Evolutionary conservation across 768 basidiomycete species (phyloP).

Genomic region (Suillus tomentosus): DNA sequence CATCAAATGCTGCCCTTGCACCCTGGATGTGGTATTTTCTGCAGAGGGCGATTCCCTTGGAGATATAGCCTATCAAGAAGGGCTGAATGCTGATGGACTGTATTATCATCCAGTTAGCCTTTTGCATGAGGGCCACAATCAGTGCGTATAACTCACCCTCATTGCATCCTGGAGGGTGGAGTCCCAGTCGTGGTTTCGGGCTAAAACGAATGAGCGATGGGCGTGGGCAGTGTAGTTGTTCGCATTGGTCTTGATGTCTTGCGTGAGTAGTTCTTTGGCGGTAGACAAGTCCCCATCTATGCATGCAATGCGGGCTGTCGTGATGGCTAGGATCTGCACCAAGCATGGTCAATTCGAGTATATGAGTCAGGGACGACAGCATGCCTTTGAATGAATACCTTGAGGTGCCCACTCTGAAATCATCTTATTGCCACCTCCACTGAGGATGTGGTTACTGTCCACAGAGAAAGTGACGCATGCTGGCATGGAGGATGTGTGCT

Average conservation of each 20-base stretch:
- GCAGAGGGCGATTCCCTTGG: not conserved
- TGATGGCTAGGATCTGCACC: not conserved
- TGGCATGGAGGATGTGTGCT: not conserved
- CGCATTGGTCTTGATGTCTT: no score
- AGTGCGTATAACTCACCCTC: not conserved
- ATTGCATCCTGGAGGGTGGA: no score
- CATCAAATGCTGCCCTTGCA: not conserved
- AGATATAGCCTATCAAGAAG: not conserved
- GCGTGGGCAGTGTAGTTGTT: no score
- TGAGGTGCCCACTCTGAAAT: not conserved
- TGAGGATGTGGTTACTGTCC: not conserved
- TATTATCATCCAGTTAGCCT: not conserved
- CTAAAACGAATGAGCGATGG: not conserved
- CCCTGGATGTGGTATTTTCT: not conserved
- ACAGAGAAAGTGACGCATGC: not conserved
- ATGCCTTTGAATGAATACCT: not conserved
- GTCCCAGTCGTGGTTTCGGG: no score
- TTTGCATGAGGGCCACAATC: not conserved
- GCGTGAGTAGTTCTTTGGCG: not conserved
- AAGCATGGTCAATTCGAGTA: not conserved
- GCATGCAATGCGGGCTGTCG: not conserved
- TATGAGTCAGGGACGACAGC: not conserved
- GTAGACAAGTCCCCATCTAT: not conserved
- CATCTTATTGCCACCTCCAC: not conserved
- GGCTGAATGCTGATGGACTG: not conserved